Conservation (phyloP, 331 rosid genomes). For the Phaseolus coccineus region DNA sequence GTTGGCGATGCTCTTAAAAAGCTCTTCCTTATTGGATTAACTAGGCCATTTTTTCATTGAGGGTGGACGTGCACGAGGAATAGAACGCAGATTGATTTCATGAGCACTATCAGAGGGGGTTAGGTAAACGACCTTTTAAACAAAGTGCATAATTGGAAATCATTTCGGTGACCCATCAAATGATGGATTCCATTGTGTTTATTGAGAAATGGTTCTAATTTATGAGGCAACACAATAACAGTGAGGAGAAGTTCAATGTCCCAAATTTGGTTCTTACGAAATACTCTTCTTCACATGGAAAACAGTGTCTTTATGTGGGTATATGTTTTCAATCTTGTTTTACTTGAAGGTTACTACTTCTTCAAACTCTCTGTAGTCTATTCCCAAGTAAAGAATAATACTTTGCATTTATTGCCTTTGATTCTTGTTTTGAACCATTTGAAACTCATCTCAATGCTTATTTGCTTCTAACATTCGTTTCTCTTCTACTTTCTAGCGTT, state of each 20-base stretch:
- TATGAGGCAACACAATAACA: background rate
- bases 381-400: background rate
- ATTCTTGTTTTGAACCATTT: background rate
- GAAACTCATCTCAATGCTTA: constrained; percentile 5
- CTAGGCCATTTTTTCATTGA: constrained; percentile 33
- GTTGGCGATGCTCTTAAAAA: background rate
- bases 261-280: background rate
- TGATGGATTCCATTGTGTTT: constrained; percentile 33
- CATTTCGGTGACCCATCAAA: constrained; percentile 48
- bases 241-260: background rate
- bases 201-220: constrained; percentile 13
- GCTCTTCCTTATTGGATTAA: constrained; percentile 16
- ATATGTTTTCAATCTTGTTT: constrained; percentile 2
- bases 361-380: background rate
- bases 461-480: constrained; percentile 31
- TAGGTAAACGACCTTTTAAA: constrained; percentile 48
- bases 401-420: constrained; percentile 4
- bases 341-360: constrained; percentile 2
- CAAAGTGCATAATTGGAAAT: constrained; percentile 44
- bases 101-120: constrained; percentile 36
- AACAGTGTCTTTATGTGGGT: background rate
- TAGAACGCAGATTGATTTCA: constrained; percentile 36
- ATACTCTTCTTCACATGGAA: background rate
- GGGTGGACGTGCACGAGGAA: constrained; percentile 40
- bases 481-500: constrained; percentile 8